Conservation (phyloP, 768 basidiomycete genomes). For the Boletus rubroflammeus region DNA sequence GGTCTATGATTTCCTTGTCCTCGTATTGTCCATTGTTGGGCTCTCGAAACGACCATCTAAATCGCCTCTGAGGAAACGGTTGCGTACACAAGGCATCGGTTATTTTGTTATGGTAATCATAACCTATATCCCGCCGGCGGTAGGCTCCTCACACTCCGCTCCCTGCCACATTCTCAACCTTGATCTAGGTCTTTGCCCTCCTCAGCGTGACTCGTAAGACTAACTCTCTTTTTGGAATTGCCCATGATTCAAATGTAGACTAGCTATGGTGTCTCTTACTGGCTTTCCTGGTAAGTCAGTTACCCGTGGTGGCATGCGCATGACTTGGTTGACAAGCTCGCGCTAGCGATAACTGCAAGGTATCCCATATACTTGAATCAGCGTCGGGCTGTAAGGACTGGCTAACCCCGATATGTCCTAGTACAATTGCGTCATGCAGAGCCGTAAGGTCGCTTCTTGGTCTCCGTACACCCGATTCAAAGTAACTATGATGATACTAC, state of each 20-base stretch:
- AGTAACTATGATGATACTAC: not conserved
- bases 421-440: constrained; percentile 16
- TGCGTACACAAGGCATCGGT: constrained; percentile 19
- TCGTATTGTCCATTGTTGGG: constrained; percentile 15
- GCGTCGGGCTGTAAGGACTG: not conserved
- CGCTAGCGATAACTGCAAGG: constrained; percentile 16
- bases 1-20: constrained; percentile 19
- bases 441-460: constrained; percentile 18
- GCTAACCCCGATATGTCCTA: not conserved
- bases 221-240: not conserved
- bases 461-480: not conserved
- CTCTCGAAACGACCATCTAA: constrained; percentile 14
- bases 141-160: not conserved
- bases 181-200: constrained; percentile 13
- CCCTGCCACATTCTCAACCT: not conserved
- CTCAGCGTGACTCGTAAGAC: not conserved
- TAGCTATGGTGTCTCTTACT: constrained; percentile 7
- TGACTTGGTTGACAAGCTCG: not conserved
- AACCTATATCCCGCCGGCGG: constrained; percentile 16
- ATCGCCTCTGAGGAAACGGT: constrained; percentile 14
- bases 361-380: not conserved
- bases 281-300: constrained; percentile 7
- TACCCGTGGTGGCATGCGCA: not conserved
- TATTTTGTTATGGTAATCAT: constrained; percentile 20
- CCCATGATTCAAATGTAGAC: not conserved